Base-by-base conservation (phyloP, 202 grass and related monocot genomes). In the Alloteropsis angusta region DNA sequence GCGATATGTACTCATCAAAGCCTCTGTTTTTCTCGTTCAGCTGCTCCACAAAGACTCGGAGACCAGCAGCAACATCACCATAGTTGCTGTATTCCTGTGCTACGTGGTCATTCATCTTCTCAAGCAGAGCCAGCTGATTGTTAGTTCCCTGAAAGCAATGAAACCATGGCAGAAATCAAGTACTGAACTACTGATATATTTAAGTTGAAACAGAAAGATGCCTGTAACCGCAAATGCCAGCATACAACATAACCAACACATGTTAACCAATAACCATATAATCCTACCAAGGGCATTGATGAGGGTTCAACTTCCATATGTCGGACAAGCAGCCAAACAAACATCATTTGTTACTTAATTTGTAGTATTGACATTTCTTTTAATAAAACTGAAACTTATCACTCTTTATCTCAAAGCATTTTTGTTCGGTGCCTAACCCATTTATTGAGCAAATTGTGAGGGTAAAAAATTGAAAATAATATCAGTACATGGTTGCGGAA, bases 21-120 rank as follows among this genome's bases (percentile, higher is more conserved):
- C 88, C 68, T 45, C 48, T 78, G 55, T 83, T 99, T 38, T 99
- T 99, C 80, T 89, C 78, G 23, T 89, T 93, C 61, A 99, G 80
- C 30, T 95, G 81, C 68, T 99, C 96, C 11, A 99, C 86, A 52
- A 99, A 99, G 28, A 99, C 96, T 19, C 92, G 75, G 18, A 95
- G 72, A 14, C 90, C 90, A 41, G 96, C 88, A 7, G 90, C 88
- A 52, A 95, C 84, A 50, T 99, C 92, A 71, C 92, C 90, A 0
- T 89, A 88, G 19, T 54, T 84, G 37, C 55, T 89, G 84, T 99
- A 99, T 49, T 96, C 96, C 65, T 91, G 82, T 1, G 84, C 64
- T 30, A 99, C 90, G 1, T 75, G 83, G 11, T 75, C 74, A 9
- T 96, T 93, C 96, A 99, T 93, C 82, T 93, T 99, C 57, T 96